Evolutionary conservation across 352 stramenopile species (phyloP).

Genomic region (Thalassiosira exigua): DNA sequence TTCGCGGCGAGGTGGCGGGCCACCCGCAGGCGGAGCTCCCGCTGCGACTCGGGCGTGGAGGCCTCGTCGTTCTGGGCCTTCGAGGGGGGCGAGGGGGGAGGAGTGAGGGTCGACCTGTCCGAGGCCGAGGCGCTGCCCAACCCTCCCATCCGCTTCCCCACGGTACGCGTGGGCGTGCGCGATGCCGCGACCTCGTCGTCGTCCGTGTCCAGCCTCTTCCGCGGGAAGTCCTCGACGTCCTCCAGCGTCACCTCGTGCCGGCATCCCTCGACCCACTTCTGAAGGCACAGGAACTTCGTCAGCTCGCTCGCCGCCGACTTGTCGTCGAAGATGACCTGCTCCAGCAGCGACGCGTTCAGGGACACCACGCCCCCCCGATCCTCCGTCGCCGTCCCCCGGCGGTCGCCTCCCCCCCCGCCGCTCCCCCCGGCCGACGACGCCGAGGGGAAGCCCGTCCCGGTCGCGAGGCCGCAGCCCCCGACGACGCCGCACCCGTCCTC

Average conservation of each 20-base stretch:
- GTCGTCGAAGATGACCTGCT: constrained; percentile 53
- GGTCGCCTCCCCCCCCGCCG: too few species aligned
- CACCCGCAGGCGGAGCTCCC: constrained; percentile 26
- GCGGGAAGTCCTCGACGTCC: constrained; percentile 14
- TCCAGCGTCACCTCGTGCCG: constrained; percentile 28
- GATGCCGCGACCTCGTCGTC: constrained; percentile 19
- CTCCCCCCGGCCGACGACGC: too few species aligned
- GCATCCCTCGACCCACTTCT: constrained; percentile 45
- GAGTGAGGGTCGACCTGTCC: too few species aligned
- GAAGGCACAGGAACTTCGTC: constrained; percentile 50
- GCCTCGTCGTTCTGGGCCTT: constrained; percentile 21
- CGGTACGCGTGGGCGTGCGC: constrained; percentile 3
- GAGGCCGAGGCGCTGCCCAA: too few species aligned
- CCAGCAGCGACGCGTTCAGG: constrained; percentile 41
- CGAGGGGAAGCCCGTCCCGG: too few species aligned
- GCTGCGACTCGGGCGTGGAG: constrained; percentile 15
- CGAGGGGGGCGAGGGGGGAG: background rate
- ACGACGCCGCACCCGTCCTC: too few species aligned
- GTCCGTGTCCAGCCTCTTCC: constrained; percentile 13
- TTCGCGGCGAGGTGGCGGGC: constrained; percentile 36
- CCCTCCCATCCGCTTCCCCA: background rate
- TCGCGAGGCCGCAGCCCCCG: too few species aligned
- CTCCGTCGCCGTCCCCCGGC: too few species aligned
- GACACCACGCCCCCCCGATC: constrained; percentile 31
- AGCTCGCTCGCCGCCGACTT: constrained; percentile 42